Percentiles rank a stretch among this genome's conserved stretches.
Conservation (phyloP, 2,329 filamentous ascomycete genomes). For the Gnomoniopsis smithogilvyi region DNA sequence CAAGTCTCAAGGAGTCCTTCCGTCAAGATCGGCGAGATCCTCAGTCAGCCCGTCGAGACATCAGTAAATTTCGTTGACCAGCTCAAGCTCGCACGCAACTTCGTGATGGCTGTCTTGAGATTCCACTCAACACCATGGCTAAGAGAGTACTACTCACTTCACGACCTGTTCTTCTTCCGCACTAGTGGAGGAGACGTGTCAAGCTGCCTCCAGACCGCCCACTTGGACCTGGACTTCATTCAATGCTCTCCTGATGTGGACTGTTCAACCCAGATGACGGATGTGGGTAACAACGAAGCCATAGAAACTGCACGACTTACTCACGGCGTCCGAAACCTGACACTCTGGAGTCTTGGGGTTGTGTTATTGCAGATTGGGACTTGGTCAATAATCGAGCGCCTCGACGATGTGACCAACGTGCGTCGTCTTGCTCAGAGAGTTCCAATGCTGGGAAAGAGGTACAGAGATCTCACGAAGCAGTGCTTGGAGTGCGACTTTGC, state of each 20-base stretch:
- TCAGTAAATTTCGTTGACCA: conserved; percentile 6
- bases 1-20: background rate
- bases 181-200: conserved; percentile 8
- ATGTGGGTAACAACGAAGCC: conserved; percentile 1
- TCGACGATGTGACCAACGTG: conserved; percentile 7
- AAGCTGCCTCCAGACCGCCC: conserved; percentile 17
- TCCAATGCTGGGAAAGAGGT: conserved; percentile 4
- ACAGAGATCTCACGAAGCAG: conserved; percentile 15
- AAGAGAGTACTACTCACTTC: conserved; percentile 9
- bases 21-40: background rate
- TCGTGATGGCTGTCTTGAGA: conserved; percentile 11
- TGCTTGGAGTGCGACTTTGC: conserved; percentile 18
- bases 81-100: conserved; percentile 5
- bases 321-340: conserved; percentile 18
- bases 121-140: conserved; percentile 21
- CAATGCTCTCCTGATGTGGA: background rate
- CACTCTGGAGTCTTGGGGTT: conserved; percentile 13
- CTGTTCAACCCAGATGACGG: background rate
- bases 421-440: background rate
- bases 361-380: conserved; percentile 15
- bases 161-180: conserved; percentile 18
- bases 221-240: conserved; percentile 16
- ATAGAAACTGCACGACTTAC: conserved; percentile 18
- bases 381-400: conserved; percentile 5
- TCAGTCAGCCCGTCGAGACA: background rate